Evolutionary conservation across 345 rosid species (phyloP).

Genomic region (Eucalyptus melliodora): DNA sequence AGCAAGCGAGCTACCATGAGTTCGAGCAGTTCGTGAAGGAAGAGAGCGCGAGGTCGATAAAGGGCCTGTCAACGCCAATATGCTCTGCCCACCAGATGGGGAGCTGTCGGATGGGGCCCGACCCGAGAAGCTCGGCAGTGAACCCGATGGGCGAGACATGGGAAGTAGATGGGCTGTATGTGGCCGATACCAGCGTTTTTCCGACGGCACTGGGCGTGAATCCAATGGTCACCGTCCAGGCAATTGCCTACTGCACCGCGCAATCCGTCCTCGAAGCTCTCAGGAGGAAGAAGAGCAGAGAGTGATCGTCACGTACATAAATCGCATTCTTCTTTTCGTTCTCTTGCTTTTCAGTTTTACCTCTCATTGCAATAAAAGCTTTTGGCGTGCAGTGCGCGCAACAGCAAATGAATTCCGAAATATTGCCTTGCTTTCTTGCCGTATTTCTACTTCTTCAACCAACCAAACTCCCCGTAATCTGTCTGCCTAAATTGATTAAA

Average conservation of each 20-base stretch:
- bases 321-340: neutral
- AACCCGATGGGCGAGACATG: conserved; percentile 67
- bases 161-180: conserved; percentile 60
- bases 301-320: neutral
- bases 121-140: conserved; percentile 53
- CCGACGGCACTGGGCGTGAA: conserved; percentile 86
- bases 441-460: neutral
- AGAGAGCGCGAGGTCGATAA: conserved; percentile 42
- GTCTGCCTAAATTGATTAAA: neutral
- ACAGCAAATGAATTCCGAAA: neutral
- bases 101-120: conserved; percentile 76
- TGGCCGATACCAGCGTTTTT: conserved; percentile 80
- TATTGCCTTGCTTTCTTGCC: neutral
- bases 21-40: conserved; percentile 46
- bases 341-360: neutral
- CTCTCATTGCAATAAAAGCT: neutral
- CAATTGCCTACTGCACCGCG: conserved; percentile 72
- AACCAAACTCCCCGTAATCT: neutral
- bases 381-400: neutral
- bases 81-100: conserved; percentile 95
- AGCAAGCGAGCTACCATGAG: conserved; percentile 15
- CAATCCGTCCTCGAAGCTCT: conserved; percentile 44
- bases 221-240: conserved; percentile 81
- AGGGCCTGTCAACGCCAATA: conserved; percentile 28
- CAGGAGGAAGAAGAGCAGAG: conserved; percentile 9